A percentile compares a stretch with the other conserved stretches of the same genome.
phyloP scores from a whole-genome alignment of 495 filamentous ascomycete genomes.

The Bacidia rubella region DNA sequence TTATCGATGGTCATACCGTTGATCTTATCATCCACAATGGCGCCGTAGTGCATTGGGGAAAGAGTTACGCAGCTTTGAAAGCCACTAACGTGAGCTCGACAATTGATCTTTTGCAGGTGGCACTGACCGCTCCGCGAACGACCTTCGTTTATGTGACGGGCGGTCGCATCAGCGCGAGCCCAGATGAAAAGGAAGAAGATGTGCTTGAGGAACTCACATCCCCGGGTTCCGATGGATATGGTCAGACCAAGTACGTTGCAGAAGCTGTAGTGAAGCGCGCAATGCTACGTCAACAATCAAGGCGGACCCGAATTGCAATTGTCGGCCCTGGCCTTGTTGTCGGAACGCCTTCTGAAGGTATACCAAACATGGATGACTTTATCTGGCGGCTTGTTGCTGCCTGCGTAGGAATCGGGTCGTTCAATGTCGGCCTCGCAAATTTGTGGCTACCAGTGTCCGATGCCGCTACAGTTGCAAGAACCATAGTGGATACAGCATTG shows the following conservation, averaged over 20 bases:
- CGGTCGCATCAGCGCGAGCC: constrained; percentile 5
- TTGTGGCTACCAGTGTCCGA: too few relatives aligned
- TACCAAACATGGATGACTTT: too few relatives aligned
- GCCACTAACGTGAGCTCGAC: constrained; percentile 25
- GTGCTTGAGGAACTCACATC: neutral
- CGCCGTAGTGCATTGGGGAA: constrained; percentile 36
- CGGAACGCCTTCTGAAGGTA: neutral
- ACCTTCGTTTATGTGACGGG: constrained; percentile 45
- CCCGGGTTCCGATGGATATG: constrained; percentile 15
- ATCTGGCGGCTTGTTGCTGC: too few relatives aligned
- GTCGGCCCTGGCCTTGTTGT: neutral
- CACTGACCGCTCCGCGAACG: constrained; percentile 35
- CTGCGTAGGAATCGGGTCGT: too few relatives aligned
- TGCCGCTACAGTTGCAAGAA: too few relatives aligned
- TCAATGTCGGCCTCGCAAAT: too few relatives aligned
- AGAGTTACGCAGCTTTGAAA: constrained; percentile 25
- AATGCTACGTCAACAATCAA: too few relatives aligned
- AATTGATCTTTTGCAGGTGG: constrained; percentile 31
- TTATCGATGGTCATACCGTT: constrained; percentile 14
- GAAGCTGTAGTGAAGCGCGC: constrained; percentile 7
- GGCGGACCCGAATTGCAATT: too few relatives aligned
- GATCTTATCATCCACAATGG: constrained; percentile 35
- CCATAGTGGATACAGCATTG: too few relatives aligned
- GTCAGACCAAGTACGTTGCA: constrained; percentile 39
- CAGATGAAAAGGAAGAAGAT: neutral